Evolutionary conservation across 306 rosid genomes (phyloP), one percentile per base, ranked within the genome.

Genomic region (Alnus rubra): DNA sequence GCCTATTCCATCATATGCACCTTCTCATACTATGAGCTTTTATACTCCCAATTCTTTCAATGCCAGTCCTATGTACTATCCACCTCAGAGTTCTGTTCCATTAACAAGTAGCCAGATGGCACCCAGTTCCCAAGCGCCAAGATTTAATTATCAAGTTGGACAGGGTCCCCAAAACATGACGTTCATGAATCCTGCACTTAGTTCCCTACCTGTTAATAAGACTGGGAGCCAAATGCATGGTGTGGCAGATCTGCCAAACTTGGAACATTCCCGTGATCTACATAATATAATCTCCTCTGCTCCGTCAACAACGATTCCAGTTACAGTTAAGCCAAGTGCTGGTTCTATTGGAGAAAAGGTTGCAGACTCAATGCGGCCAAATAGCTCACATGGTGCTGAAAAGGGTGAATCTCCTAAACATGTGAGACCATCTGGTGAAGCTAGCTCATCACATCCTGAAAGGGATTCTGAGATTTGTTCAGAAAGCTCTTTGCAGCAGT

Each of bases 71-170:
- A 30, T 79, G 11, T 90, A 56, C 77, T 91, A 73, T 35, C 75
- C 86, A 1, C 72, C 85, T 75, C 79, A 90, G 52, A 77, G 72
- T 82, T 88, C 98, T 70, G 88, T 83, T 78, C 86, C 97, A 30
- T 74, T 90, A 82, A 79, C 96, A 33, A 83, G 84, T 77, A 84
- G 84, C 82, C 94, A 82, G 45, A 76, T 86, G 71, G 84, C 94
- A 74, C 83, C 95, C 30, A 93, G 76, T 83, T 82, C 94, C 74
- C 99, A 93, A 83, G 88, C 86, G 49, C 83, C 88, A 16, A 75
- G 90, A 73, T 89, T 87, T 83, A 89, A 86, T 79, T 90, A 88
- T 87, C 82, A 86, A 51, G 87, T 76, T 73, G 79, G 70, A 80
- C 92, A 90, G 84, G 96, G 88, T 69, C 73, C 89, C 11, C 97